phyloP scores from a whole-genome alignment of 2,329 filamentous ascomycete genomes.

The Cladosporium colombiae region DNA sequence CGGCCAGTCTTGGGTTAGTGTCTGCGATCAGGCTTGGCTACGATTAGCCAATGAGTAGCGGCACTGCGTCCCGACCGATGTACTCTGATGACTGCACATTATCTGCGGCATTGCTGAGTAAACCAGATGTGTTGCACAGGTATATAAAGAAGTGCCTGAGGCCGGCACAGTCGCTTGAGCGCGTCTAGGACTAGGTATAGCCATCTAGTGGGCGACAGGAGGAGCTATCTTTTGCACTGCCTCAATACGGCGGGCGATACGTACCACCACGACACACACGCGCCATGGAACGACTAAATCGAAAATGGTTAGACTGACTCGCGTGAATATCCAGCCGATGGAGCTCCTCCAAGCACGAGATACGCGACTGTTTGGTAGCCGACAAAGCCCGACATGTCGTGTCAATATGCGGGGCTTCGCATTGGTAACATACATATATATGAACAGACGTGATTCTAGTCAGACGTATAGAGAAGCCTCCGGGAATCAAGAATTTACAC shows the following conservation, averaged over 20 bases:
- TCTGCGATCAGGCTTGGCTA: constrained; percentile 17
- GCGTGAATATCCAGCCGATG: background rate
- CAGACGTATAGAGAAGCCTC: background rate
- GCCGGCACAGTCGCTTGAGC: constrained; percentile 13
- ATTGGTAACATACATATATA: background rate
- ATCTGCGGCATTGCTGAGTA: constrained; percentile 2
- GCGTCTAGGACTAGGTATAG: background rate
- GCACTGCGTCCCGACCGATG: constrained; percentile 9
- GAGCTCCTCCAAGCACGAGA: background rate
- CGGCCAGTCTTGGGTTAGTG: constrained; percentile 10
- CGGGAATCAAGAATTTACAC: background rate
- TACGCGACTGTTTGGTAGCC: background rate
- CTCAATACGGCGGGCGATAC: constrained; percentile 6
- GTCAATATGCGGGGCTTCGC: background rate
- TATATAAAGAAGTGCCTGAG: constrained; percentile 18
- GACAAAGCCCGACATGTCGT: constrained; percentile 1
- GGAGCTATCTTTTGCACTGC: constrained; percentile 20
- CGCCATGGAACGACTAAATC: background rate
- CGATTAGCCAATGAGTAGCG: background rate
- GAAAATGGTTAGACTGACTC: background rate
- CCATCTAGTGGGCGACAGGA: constrained; percentile 7
- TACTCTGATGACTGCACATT: constrained; percentile 19
- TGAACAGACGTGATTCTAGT: background rate
- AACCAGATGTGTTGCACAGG: background rate
- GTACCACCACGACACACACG: background rate